A percentile compares a stretch with the other conserved stretches of the same genome.
Conservation (phyloP, 768 basidiomycete genomes). For the Rhizopogon salebrosus region DNA sequence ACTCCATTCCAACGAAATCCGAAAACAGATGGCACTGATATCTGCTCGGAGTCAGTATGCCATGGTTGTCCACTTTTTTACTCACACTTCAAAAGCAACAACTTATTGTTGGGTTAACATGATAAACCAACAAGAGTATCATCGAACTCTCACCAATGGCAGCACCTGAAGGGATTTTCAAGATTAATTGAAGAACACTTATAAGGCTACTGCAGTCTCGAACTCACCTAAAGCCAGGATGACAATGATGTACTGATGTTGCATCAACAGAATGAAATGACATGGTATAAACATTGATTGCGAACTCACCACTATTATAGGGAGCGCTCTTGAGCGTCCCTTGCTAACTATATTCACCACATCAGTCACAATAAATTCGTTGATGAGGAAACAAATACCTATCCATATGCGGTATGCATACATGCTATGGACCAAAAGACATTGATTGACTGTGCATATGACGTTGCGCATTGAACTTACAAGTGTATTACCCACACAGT, state of each 20-base stretch:
- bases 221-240: background rate
- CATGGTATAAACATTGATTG: background rate
- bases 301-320: background rate
- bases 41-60: background rate
- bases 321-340: background rate
- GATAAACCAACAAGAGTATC: background rate
- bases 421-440: background rate
- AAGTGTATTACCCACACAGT: background rate
- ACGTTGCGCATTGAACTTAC: background rate
- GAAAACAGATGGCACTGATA: background rate
- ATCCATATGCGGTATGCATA: too few relatives aligned
- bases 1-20: background rate
- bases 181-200: background rate
- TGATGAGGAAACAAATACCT: background rate
- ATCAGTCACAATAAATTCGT: background rate
- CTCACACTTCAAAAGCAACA: background rate
- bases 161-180: background rate
- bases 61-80: background rate
- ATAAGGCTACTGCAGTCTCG: background rate
- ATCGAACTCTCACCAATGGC: background rate
- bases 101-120: background rate
- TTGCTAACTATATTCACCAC: background rate
- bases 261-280: background rate
- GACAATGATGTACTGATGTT: background rate
- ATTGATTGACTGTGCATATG: background rate